Base-by-base conservation (phyloP, 352 stramenopile genomes). In the Globisporangium rhizosaccharum region DNA sequence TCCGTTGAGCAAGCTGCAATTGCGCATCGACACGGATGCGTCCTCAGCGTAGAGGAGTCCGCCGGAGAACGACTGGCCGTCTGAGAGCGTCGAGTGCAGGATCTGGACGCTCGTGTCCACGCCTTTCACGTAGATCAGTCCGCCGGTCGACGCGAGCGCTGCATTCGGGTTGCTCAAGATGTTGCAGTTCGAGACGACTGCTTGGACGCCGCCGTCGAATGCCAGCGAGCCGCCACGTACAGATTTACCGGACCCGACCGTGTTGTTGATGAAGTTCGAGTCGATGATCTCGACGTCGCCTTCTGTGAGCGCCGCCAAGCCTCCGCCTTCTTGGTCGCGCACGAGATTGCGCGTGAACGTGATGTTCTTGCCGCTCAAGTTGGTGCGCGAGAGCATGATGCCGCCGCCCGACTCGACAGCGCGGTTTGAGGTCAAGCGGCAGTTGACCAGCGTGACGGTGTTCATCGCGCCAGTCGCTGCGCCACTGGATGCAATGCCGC, bases 121-220 rank as follows among this genome's bases (percentile, higher is more conserved):
- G 25, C 67, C 74, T 45, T 76, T 66, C 2, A 73, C 53, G 46
- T 82, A 87, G 15, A 87, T 75, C 1, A 80, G 46, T 0, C 79
- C 79, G 0, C 79, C 79, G 50, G 53, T 64, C 1, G 63, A 48
- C 0, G 69, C 71, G 11, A 73, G n/a, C 0, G 42, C 60, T 1
- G 73, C 71, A 15, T 65, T 30, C 11, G 66, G 33, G 25, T 72
- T 77, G 33, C 73, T 79, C 11, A 73, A 36, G 12, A 82, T 30
- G 1, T 41, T 42, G 0, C 68, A 75, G 25, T 82, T 57, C 2
- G 56, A 25, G 36, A 79, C 75, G 12, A 61, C 51, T 9, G 62
- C 57, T 2, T 53, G 48, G n/a, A 30, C 52, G 25, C 68, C 70
- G 23, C 59, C 59, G 1, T 53, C 54, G 4, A 79, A 54, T 3